Percentiles rank a stretch among this genome's conserved stretches.
Evolutionary conservation across 306 rosid genomes (phyloP).

Genomic region (Fragaria iinumae): DNA sequence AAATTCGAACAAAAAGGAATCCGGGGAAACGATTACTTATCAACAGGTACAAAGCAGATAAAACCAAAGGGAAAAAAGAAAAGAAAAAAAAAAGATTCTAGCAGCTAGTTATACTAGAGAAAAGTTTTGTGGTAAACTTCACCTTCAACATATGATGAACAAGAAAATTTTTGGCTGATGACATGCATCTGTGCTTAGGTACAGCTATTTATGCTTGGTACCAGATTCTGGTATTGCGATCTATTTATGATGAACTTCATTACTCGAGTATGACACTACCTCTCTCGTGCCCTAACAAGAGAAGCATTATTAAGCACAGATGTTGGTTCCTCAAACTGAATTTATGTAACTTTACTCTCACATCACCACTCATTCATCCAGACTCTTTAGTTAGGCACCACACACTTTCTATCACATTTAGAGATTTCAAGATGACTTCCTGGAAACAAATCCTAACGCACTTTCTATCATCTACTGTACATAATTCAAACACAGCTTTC

Average conservation of each 20-base stretch:
- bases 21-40: too few relatives aligned
- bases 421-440: conserved; percentile 53
- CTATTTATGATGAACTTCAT: background rate
- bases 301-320: conserved; percentile 2
- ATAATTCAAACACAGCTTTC: conserved; percentile 49
- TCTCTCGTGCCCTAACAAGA: background rate
- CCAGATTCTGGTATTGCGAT: background rate
- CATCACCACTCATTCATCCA: conserved; percentile 10
- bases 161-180: background rate
- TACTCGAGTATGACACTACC: background rate
- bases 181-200: background rate
- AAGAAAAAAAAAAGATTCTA: too few relatives aligned
- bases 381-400: conserved; percentile 50
- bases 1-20: too few relatives aligned
- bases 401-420: conserved; percentile 30
- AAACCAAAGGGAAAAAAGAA: too few relatives aligned
- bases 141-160: background rate
- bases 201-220: conserved; percentile 1
- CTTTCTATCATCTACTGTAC: conserved; percentile 16
- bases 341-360: background rate
- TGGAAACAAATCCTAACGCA: conserved; percentile 46
- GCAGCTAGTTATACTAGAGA: background rate
- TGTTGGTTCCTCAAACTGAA: background rate
- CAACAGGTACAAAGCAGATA: background rate
- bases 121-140: background rate